These are phyloP conservation scores for Aquilaria yunnanensis DNA, from an alignment of 345 rosid genomes.

Conservation along the genomic window DNA sequence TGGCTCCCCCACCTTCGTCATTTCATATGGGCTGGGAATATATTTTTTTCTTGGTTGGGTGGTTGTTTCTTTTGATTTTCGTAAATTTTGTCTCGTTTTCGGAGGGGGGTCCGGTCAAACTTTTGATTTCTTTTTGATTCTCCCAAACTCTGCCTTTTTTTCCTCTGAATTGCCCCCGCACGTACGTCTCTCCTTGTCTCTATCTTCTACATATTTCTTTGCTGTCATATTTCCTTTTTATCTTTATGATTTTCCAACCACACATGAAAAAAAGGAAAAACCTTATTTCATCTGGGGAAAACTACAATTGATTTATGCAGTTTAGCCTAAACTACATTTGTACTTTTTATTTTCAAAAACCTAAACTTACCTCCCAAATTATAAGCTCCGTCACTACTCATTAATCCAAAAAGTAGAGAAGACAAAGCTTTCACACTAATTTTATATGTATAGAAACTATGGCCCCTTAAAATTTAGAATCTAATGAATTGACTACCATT, in stretches of 20 bases:
- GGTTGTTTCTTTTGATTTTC: not conserved
- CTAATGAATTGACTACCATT: no score
- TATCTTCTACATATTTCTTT: not conserved
- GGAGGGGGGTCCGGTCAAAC: slow-evolving; percentile 33
- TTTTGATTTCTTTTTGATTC: slow-evolving; percentile 23
- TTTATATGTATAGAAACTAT: no score
- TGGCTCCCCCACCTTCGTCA: no score
- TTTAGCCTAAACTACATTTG: no score
- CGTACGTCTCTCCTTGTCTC: slow-evolving; percentile 17
- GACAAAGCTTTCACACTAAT: no score
- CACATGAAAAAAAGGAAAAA: not conserved
- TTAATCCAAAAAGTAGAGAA: no score
- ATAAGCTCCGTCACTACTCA: no score
- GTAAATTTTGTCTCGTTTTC: not conserved
- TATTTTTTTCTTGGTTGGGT: not conserved
- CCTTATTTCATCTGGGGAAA: not conserved
- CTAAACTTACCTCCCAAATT: no score
- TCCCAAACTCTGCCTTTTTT: slow-evolving; percentile 5
- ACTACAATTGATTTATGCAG: not conserved
- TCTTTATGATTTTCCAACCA: not conserved
- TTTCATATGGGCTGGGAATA: no score
- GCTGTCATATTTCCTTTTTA: not conserved
- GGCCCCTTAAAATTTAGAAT: no score
- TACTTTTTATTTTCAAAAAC: no score
- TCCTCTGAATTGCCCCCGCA: slow-evolving; percentile 15